These are phyloP conservation scores for Hapsidospora chrysogenum DNA, from an alignment of 495 filamentous ascomycete genomes.

Conservation along the genomic window DNA sequence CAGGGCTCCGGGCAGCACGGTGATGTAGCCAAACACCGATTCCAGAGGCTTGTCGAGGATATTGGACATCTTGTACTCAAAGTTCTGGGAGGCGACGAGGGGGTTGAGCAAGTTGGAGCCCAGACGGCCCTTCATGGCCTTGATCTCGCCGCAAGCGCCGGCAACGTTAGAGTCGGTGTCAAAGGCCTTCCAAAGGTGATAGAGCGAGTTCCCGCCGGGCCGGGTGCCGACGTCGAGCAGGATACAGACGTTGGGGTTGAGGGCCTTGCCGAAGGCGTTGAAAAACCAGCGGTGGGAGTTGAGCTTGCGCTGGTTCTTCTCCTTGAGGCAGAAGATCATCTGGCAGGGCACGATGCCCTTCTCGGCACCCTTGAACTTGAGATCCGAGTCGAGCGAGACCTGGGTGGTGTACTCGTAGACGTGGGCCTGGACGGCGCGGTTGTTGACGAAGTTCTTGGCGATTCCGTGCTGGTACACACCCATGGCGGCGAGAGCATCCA, in stretches of 20 bases:
- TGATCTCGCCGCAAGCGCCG: slow-evolving; percentile 93
- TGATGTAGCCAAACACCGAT: slow-evolving; percentile 95
- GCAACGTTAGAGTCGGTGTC: slow-evolving; percentile 94
- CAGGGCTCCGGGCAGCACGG: slow-evolving; percentile 85
- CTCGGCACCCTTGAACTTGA: slow-evolving; percentile 98
- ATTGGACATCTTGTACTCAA: slow-evolving; percentile 99
- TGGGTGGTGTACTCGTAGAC: slow-evolving; percentile 99
- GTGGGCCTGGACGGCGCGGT: slow-evolving; percentile 68
- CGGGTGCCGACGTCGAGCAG: slow-evolving; percentile 91
- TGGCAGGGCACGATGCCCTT: slow-evolving; percentile 98
- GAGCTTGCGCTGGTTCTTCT: slow-evolving; percentile 93
- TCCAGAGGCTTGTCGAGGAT: slow-evolving; percentile 97
- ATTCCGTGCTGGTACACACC: slow-evolving; percentile 99
- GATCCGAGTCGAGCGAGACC: slow-evolving; percentile 82
- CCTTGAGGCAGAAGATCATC: slow-evolving; percentile 97
- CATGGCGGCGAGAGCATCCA: slow-evolving; percentile 92
- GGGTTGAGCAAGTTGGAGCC: slow-evolving; percentile 81
- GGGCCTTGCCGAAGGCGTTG: slow-evolving; percentile 85
- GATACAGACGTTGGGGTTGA: slow-evolving; percentile 94
- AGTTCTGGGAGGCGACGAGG: slow-evolving; percentile 92
- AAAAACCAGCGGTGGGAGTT: slow-evolving; percentile 99
- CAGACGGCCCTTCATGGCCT: slow-evolving; percentile 77
- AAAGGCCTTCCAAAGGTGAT: slow-evolving; percentile 98
- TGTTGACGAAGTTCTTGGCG: slow-evolving; percentile 95
- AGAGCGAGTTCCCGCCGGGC: slow-evolving; percentile 72